Base-by-base conservation (phyloP, 768 basidiomycete species). In the Kockovaella imperatae region DNA sequence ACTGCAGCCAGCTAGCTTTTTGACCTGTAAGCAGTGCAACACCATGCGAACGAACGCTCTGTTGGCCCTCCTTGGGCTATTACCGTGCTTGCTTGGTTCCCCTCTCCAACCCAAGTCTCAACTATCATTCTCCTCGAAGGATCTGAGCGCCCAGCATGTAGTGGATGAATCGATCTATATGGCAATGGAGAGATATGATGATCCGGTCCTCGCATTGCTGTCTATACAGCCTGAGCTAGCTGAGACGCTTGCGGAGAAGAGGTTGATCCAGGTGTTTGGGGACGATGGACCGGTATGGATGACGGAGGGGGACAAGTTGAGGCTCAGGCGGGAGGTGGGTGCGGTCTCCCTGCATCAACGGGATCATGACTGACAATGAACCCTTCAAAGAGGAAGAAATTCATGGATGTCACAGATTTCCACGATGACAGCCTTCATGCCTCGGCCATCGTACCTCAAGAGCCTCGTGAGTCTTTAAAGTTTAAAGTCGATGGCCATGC, bases 271-370 rank as follows among this genome's bases (percentile, higher is more conserved):
- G 45, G 35, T 57, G 17, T 40, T 43, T n/a, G 56, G 42, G 10
- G 47, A 32, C 4, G 32, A 41, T 24, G 48, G 53, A 29, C 42
- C 28, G 4, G 24, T 34, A 11, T 62, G 60, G 60, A 42, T 57
- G 45, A 54, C 52, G 4, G 60, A 62, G 29, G 57, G 57, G 1
- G 60, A 62, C 29, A 62, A 62, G 42, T 15, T 62, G 39, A 34
- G 52, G 11, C 28, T 62, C 20, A 40, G 54, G 36, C 42, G 45
- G 34, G 35, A 45, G 32, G 54, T n/a, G n/a, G n/a, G n/a, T n/a
- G n/a, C n/a, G n/a, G n/a, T n/a, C n/a, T n/a, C n/a, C n/a, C n/a
- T n/a, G n/a, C n/a, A n/a, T n/a, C n/a, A n/a, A n/a, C n/a, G n/a
- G n/a, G n/a, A n/a, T n/a, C n/a, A n/a, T n/a, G n/a, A n/a, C n/a